phyloP scores from a whole-genome alignment of 2,329 filamentous ascomycete species.

The Tolypocladium guangdongense region DNA sequence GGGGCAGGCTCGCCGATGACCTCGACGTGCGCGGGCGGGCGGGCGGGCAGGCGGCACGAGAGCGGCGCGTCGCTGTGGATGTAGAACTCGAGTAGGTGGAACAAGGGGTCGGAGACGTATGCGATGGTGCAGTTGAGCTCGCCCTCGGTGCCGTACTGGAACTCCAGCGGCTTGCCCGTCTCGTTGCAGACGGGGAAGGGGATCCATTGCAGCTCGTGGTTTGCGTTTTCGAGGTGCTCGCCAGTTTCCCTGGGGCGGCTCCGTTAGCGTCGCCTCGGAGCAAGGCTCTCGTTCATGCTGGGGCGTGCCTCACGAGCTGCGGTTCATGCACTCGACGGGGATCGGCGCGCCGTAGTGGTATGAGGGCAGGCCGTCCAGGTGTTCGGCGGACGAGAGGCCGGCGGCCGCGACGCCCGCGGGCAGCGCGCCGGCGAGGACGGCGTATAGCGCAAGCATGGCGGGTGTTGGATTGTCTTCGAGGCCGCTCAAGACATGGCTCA shows the following conservation, averaged over 20 bases:
- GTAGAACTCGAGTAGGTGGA: conserved; percentile 92
- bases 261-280: neutral
- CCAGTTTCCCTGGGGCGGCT: conserved; percentile 60
- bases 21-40: conserved; percentile 50
- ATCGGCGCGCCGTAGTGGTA: conserved; percentile 59
- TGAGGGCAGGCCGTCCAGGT: conserved; percentile 37
- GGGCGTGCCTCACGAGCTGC: conserved; percentile 47
- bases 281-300: neutral
- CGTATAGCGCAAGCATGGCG: neutral
- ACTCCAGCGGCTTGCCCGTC: conserved; percentile 68
- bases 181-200: conserved; percentile 88
- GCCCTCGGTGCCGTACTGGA: conserved; percentile 72
- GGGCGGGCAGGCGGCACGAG: conserved; percentile 77
- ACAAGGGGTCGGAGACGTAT: conserved; percentile 67
- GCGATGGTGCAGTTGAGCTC: conserved; percentile 79
- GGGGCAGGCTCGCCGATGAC: conserved; percentile 39
- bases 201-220: conserved; percentile 80
- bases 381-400: conserved; percentile 13
- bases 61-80: conserved; percentile 92
- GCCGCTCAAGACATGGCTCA: neutral
- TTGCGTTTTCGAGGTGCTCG: conserved; percentile 73
- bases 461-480: neutral
- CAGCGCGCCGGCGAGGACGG: conserved; percentile 13
- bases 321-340: conserved; percentile 61
- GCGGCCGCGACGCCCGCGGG: conserved; percentile 16